Evolutionary conservation across 2,329 filamentous ascomycete genomes (phyloP).

Genomic region (Penicillium sp.): DNA sequence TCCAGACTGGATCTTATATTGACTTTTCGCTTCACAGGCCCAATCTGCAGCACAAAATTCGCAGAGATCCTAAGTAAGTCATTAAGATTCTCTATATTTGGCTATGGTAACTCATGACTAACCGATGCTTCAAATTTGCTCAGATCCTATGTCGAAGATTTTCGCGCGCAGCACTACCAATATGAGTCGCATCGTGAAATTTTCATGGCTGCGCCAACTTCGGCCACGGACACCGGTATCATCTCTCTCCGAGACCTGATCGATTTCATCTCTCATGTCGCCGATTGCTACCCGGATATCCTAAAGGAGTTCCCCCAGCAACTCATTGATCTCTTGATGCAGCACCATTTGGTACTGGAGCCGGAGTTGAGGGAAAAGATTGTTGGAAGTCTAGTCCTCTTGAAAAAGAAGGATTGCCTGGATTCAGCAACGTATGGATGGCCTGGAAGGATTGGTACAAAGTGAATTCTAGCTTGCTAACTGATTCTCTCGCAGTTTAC

Average conservation of each 20-base stretch:
- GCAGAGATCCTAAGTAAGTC: slow-evolving; percentile 70
- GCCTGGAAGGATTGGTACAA: neutral
- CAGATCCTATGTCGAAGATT: slow-evolving; percentile 85
- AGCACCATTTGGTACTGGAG: slow-evolving; percentile 78
- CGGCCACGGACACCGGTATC: slow-evolving; percentile 69
- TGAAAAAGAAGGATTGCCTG: slow-evolving; percentile 87
- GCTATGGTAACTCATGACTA: neutral
- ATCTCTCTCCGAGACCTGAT: slow-evolving; percentile 86
- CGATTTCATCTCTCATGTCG: slow-evolving; percentile 87
- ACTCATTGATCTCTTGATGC: slow-evolving; percentile 70
- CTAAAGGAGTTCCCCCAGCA: slow-evolving; percentile 73
- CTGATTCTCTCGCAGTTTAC: slow-evolving; percentile 44
- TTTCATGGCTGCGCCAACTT: slow-evolving; percentile 76
- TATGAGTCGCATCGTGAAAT: slow-evolving; percentile 89
- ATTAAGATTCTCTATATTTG: neutral
- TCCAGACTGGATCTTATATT: slow-evolving; percentile 12
- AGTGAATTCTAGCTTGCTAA: neutral
- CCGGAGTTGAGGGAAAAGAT: slow-evolving; percentile 88
- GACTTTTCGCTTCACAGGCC: slow-evolving; percentile 49
- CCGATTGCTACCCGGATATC: slow-evolving; percentile 84
- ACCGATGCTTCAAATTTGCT: neutral
- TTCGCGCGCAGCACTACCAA: slow-evolving; percentile 79
- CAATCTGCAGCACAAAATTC: slow-evolving; percentile 86
- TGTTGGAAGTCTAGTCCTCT: slow-evolving; percentile 78
- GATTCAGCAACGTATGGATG: slow-evolving; percentile 63